Conservation (phyloP, 2,329 filamentous ascomycete genomes). For the Boeremia lycopersici region DNA sequence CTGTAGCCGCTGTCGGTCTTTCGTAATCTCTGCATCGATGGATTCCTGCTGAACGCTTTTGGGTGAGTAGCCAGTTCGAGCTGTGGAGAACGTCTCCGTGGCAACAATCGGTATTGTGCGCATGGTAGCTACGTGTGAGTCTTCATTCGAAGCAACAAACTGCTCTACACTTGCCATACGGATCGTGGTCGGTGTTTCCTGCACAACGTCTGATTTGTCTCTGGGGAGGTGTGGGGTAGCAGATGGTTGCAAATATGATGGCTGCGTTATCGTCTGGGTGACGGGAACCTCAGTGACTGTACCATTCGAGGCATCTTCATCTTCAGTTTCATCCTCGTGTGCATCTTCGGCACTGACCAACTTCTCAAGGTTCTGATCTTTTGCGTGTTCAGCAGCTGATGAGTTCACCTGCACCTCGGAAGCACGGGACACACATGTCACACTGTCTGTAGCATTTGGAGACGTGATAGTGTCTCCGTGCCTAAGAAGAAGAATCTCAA, state of each 20-base stretch:
- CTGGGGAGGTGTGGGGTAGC: constrained; percentile 33
- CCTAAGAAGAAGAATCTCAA: constrained; percentile 39
- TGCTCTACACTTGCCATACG: constrained; percentile 15
- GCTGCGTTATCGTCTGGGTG: constrained; percentile 20
- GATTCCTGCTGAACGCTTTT: not conserved
- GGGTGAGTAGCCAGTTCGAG: constrained; percentile 23
- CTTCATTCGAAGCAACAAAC: constrained; percentile 3
- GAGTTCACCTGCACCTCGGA: constrained; percentile 42
- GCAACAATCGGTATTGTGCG: not conserved
- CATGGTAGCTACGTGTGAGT: not conserved
- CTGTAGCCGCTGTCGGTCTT: not conserved
- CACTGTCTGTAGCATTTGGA: not conserved
- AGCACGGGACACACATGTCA: constrained; percentile 27
- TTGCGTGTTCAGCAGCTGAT: constrained; percentile 27
- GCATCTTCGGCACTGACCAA: constrained; percentile 8
- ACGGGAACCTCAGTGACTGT: constrained; percentile 26
- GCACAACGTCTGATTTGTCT: constrained; percentile 35
- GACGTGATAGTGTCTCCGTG: constrained; percentile 33
- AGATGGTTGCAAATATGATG: constrained; percentile 13
- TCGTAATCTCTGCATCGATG: not conserved
- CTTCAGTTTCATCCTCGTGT: constrained; percentile 32
- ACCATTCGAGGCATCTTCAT: constrained; percentile 30
- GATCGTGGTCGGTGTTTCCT: constrained; percentile 40
- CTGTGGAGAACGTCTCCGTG: constrained; percentile 22
- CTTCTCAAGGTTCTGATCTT: constrained; percentile 2